Conservation (phyloP, 345 rosid species). For the Syzygium grande region DNA sequence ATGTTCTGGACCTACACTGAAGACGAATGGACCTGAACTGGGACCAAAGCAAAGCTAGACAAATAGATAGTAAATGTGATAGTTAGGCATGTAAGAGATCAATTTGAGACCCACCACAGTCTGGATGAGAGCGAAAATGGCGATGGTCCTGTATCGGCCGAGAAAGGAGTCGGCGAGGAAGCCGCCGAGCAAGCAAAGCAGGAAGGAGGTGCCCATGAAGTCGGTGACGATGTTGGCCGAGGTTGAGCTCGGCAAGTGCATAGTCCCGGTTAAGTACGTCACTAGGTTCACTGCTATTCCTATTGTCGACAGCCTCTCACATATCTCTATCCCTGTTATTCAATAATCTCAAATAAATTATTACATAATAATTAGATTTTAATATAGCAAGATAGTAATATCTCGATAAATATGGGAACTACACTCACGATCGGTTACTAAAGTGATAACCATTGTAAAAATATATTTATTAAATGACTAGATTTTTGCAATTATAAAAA, state of each 20-base stretch:
- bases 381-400: background rate
- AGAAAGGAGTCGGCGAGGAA: constrained; percentile 65
- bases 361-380: background rate
- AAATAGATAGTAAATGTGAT: background rate
- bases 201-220: constrained; percentile 61
- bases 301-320: constrained; percentile 67
- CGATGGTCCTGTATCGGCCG: constrained; percentile 30
- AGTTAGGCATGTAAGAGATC: background rate
- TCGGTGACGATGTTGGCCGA: constrained; percentile 64
- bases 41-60: background rate
- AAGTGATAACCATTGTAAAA: background rate
- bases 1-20: background rate
- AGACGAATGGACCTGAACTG: background rate
- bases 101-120: background rate
- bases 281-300: constrained; percentile 75
- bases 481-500: background rate
- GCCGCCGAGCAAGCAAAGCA: constrained; percentile 65
- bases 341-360: constrained; percentile 25
- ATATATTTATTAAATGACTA: background rate
- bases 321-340: constrained; percentile 20
- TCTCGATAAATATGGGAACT: background rate
- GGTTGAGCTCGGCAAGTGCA: constrained; percentile 58
- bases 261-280: constrained; percentile 52
- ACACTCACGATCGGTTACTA: background rate
- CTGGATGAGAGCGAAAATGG: background rate